Evolutionary conservation across 441 rosid species (phyloP), one percentile per base, ranked within the genome.

Genomic region (Bruguiera hainesii): DNA sequence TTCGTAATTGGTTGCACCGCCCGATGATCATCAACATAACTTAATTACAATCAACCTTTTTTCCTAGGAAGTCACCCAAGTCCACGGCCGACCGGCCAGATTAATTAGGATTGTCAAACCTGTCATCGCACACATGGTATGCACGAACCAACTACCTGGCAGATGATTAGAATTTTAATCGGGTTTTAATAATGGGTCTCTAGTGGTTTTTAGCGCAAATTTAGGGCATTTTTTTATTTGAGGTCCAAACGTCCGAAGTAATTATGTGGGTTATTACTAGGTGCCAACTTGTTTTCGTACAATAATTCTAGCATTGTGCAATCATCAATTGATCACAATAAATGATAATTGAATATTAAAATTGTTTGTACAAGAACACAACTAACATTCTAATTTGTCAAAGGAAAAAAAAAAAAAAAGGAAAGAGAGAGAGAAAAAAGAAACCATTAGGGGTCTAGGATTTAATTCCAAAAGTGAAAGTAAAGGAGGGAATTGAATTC

Each of bases 51-150:
- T 8, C n/a, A 64, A 64, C 49, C 55, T 68, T 67, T 10, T 51
- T 11, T 26, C 70, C 21, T 42, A 7, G 31, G 35, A 30, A 59
- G 53, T 19, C 13, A 28, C 16, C 28, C 15, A 50, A 50, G 23
- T 49, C 25, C 60, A n/a, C 42, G n/a, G 69, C 25, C 35, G 61
- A 23, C 71, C 33, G 9, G 15, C 6, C 11, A 18, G 46, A 35
- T 15, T 11, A 42, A 42, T 13, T 42, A 42, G 48, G 18, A 42
- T 42, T 42, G 26, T 28, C 7, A 37, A 33, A n/a, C 67, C 72
- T 28, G 18, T n/a, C 28, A 51, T 63, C 61, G 48, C 52, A 29
- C n/a, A 61, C 53, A 65, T 46, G 58, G 60, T 75, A 68, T 68
- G 70, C 71, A 72, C 15, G 48, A 42, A 13, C 48, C 48, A 42